Evolutionary conservation across 2,329 filamentous ascomycete genomes (phyloP).

Genomic region (Penicillium sp.): DNA sequence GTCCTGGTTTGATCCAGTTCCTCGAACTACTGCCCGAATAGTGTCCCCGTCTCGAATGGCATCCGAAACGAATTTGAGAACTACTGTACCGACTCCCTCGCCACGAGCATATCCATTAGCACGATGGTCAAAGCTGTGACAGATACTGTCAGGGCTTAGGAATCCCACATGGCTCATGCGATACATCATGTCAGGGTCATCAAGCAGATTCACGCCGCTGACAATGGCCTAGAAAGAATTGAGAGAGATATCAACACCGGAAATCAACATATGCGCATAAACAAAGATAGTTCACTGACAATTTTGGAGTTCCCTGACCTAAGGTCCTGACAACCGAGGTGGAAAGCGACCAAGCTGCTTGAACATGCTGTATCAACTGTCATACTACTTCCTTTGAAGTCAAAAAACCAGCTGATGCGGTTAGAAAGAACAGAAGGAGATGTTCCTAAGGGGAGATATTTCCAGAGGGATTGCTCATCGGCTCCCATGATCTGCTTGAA

Average conservation of each 20-base stretch:
- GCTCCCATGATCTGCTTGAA: too few relatives aligned
- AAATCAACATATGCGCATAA: too few relatives aligned
- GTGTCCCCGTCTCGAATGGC: neutral
- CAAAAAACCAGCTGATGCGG: conserved; percentile 13
- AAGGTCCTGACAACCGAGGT: conserved; percentile 6
- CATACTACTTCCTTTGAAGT: conserved; percentile 10
- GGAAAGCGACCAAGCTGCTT: conserved; percentile 13
- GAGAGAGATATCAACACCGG: too few relatives aligned
- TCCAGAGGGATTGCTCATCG: too few relatives aligned
- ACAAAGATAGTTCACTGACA: too few relatives aligned
- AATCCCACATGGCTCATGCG: too few relatives aligned
- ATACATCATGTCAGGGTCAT: too few relatives aligned
- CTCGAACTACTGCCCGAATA: conserved; percentile 3
- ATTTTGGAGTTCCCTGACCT: too few relatives aligned
- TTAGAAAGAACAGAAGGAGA: neutral
- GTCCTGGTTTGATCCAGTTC: conserved; percentile 15
- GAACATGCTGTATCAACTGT: conserved; percentile 22
- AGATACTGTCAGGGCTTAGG: too few relatives aligned
- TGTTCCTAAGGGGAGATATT: too few relatives aligned
- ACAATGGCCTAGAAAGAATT: too few relatives aligned
- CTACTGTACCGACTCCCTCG: neutral
- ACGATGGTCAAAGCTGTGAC: neutral
- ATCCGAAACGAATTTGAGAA: neutral
- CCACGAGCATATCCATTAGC: neutral
- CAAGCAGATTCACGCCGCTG: too few relatives aligned